Evolutionary conservation across 2,329 filamentous ascomycete genomes (phyloP).

Genomic region (Nothopassalora personata): DNA sequence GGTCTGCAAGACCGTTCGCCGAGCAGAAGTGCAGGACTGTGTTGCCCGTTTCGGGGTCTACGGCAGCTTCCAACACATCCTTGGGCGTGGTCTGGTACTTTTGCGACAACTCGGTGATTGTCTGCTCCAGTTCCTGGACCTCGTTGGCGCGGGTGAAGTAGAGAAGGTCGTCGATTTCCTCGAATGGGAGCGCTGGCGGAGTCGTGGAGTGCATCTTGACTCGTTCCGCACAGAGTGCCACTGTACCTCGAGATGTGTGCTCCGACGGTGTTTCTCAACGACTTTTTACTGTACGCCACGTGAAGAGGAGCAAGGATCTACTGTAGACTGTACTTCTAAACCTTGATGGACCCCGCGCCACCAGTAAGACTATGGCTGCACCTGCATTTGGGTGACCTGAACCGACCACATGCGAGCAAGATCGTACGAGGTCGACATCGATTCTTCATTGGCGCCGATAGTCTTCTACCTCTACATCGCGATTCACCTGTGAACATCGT

Average conservation of each 20-base stretch:
- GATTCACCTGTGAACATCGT: background rate
- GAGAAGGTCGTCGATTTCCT: conserved; percentile 85
- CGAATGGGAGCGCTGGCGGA: conserved; percentile 53
- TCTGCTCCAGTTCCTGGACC: conserved; percentile 57
- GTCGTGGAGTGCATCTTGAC: conserved; percentile 9
- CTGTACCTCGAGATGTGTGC: no score
- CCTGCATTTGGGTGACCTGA: conserved; percentile 6
- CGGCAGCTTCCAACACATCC: conserved; percentile 64
- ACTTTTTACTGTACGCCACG: background rate
- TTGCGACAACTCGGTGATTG: conserved; percentile 55
- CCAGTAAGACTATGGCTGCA: no score
- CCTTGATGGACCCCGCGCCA: conserved; percentile 3
- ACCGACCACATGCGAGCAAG: background rate
- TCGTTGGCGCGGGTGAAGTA: conserved; percentile 81
- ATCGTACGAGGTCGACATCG: conserved; percentile 4
- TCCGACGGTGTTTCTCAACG: background rate
- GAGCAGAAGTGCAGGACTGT: conserved; percentile 83
- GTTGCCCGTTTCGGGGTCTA: conserved; percentile 71
- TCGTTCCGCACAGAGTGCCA: background rate
- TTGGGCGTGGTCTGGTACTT: conserved; percentile 56
- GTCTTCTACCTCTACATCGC: background rate
- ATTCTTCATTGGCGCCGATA: no score
- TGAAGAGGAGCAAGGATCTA: background rate
- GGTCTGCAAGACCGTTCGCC: conserved; percentile 70
- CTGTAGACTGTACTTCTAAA: background rate